Percentiles rank a stretch among this genome's conserved stretches.
These are phyloP conservation scores for Colletotrichum navitas DNA, from an alignment of 2,329 filamentous ascomycete species.

Conservation along the genomic window DNA sequence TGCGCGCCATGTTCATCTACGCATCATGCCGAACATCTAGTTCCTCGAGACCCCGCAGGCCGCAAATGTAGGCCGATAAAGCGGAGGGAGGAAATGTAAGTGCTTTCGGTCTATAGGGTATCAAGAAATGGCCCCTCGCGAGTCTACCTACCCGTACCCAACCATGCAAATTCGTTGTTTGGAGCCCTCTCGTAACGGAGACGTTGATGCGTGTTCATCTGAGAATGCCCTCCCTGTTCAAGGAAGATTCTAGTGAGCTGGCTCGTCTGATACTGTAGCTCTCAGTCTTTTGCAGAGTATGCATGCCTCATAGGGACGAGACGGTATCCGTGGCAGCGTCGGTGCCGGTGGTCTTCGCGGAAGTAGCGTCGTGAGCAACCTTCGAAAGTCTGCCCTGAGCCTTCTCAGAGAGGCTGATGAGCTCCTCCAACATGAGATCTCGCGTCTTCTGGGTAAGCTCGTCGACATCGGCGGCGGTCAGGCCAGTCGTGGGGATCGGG, in stretches of 20 bases:
- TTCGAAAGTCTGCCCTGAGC: conserved; percentile 55
- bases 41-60: conserved; percentile 10
- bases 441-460: conserved; percentile 75
- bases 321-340: conserved; percentile 35
- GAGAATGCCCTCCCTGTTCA: conserved; percentile 4
- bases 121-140: conserved; percentile 39
- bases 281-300: neutral
- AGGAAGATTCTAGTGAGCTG: conserved; percentile 2
- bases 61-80: neutral
- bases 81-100: conserved; percentile 28
- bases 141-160: conserved; percentile 39
- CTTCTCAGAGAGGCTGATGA: conserved; percentile 66
- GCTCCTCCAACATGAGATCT: conserved; percentile 80
- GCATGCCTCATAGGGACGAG: conserved; percentile 23
- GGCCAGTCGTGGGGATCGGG: conserved; percentile 80
- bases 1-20: conserved; percentile 36
- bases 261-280: neutral
- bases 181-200: neutral
- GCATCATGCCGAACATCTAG: conserved; percentile 36
- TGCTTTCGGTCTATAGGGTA: conserved; percentile 42
- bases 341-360: conserved; percentile 38
- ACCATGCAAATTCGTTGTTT: conserved; percentile 6
- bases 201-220: conserved; percentile 3
- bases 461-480: conserved; percentile 83
- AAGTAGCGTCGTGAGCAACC: conserved; percentile 26